Base-by-base conservation (phyloP, 306 rosid species). In the Heteromeles arbutifolia region DNA sequence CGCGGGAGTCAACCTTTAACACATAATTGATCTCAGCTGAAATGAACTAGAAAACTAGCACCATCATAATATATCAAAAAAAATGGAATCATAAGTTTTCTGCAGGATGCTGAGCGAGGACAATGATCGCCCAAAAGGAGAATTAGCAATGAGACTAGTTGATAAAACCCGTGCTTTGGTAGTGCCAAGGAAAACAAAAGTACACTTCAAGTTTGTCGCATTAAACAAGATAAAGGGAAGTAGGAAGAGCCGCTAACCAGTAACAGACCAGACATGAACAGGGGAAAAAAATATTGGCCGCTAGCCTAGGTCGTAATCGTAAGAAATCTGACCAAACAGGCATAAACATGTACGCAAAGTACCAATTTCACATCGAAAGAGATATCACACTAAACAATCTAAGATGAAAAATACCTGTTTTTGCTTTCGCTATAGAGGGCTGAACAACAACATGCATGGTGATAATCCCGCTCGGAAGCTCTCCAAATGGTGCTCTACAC, bases 361-460 rank as follows among this genome's bases (percentile, higher is more conserved):
- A 26, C 25, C 22, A 39, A 39, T 28, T 52, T 48, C 57, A 67
- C 56, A 28, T 29, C 17, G 44, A 54, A 15, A 65, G 32, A 58
- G 25, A 22, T 61, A 28, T 29, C 8, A 19, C 25, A 56, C 24
- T 9, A 37, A 28, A 67, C 62, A 78, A 43, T 77, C 65, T 25
- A 54, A 62, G 78, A 14, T 14, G 59, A 80, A 68, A 72, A 67
- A 73, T 88, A 93, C 98, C 96, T 88, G 97, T 67, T 86, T 91
- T 93, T 44, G 92, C 84, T 86, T 93, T 93, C 18, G 91, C 88
- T 75, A 88, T 65, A 82, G 96, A 79, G 69, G 96, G 98, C 85
- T 87, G 97, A 62, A 93, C 97, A 31, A 93, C 97, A 56, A 88
- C 98, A 83, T 91, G 97, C 98, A 93, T 93, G 82, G 92, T 91